Evolutionary conservation across 1,284 basidiomycete species (phyloP).

Genomic region (Pulchroboletus neoregius): DNA sequence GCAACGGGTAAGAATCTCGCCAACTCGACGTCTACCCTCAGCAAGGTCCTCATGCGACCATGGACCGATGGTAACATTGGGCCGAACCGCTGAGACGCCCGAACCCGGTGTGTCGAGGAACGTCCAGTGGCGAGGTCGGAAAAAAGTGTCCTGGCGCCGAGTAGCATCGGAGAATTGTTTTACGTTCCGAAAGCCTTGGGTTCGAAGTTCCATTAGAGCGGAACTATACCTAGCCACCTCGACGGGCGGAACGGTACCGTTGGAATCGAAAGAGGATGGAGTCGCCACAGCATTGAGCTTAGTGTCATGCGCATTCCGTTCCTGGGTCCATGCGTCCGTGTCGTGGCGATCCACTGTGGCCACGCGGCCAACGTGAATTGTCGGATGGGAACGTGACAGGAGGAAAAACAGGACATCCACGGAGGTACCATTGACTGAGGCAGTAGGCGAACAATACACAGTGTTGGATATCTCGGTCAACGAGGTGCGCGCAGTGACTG

Average conservation of each 20-base stretch:
- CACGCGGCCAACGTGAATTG: constrained; percentile 22
- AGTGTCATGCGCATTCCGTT: constrained; percentile 12
- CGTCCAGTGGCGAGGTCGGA: constrained; percentile 1
- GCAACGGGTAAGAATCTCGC: constrained; percentile 27
- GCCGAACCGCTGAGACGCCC: not conserved
- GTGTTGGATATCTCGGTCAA: constrained; percentile 11
- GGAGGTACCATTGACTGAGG: not conserved
- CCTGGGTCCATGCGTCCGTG: constrained; percentile 22
- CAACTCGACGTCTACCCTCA: constrained; percentile 20
- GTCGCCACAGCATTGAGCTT: constrained; percentile 8
- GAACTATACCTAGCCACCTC: constrained; percentile 4
- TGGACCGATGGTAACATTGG: not conserved
- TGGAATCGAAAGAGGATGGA: constrained; percentile 12
- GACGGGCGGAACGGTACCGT: constrained; percentile 1
- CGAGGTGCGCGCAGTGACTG: constrained; percentile 1
- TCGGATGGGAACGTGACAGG: constrained; percentile 10
- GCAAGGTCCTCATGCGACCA: constrained; percentile 9
- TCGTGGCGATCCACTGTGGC: constrained; percentile 26
- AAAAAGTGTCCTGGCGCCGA: not conserved
- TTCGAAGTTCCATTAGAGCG: constrained; percentile 11
- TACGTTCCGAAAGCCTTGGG: not conserved
- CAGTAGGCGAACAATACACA: not conserved
- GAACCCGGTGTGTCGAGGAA: constrained; percentile 4
- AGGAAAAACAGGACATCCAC: constrained; percentile 3
- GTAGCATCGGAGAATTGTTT: not conserved